Percentiles rank a stretch among this genome's conserved stretches.
phyloP scores from a whole-genome alignment of 2,329 filamentous ascomycete genomes.

The Aspergillus japonicus region DNA sequence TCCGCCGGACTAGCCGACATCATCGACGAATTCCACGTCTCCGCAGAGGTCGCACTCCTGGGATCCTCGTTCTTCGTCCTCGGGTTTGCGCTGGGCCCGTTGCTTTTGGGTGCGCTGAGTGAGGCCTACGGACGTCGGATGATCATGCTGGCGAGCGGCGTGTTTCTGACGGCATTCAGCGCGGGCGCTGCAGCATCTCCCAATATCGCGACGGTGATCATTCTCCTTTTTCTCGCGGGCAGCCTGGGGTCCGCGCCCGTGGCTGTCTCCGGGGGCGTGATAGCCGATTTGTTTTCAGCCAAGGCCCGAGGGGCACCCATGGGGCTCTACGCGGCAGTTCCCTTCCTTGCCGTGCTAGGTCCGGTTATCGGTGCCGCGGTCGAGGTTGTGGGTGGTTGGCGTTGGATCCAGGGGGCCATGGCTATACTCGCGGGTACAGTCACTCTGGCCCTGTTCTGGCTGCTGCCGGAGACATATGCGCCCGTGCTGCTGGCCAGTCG shows the following conservation, averaged over 20 bases:
- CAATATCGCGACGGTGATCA: slow-evolving; percentile 59
- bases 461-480: slow-evolving; percentile 10
- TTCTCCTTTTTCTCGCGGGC: slow-evolving; percentile 65
- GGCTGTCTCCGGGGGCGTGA: slow-evolving; percentile 60
- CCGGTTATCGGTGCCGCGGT: slow-evolving; percentile 53
- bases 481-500: slow-evolving; percentile 3
- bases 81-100: slow-evolving; percentile 10
- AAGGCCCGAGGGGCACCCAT: neutral
- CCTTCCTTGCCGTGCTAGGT: slow-evolving; percentile 40
- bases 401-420: slow-evolving; percentile 42
- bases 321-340: slow-evolving; percentile 5
- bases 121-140: slow-evolving; percentile 6
- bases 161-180: neutral
- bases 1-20: slow-evolving; percentile 1
- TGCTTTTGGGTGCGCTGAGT: slow-evolving; percentile 8
- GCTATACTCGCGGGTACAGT: neutral
- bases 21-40: slow-evolving; percentile 10
- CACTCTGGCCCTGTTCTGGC: neutral
- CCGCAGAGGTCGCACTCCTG: slow-evolving; percentile 9
- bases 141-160: neutral
- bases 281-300: slow-evolving; percentile 59
- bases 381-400: slow-evolving; percentile 48
- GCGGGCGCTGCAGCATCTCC: slow-evolving; percentile 32
- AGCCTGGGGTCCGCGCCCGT: slow-evolving; percentile 60
- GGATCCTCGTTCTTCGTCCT: slow-evolving; percentile 12